phyloP scores from a whole-genome alignment of 169 alveolate species.

The Cryptosporidium andersoni region DNA sequence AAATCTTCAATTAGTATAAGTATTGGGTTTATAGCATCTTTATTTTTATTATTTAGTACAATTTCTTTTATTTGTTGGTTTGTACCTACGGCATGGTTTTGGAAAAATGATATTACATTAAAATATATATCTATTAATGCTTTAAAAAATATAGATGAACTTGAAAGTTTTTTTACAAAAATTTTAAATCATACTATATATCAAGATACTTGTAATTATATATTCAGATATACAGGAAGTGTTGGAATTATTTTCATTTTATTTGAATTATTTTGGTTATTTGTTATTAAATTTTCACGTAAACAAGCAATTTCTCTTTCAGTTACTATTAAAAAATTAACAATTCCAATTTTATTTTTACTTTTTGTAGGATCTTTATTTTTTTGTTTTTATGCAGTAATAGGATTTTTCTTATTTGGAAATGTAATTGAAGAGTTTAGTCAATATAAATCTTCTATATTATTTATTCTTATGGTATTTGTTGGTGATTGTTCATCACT shows the following conservation, averaged over 20 bases:
- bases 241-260: conserved; percentile 17
- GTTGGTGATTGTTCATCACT: conserved; percentile 12
- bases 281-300: conserved; percentile 24
- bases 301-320: conserved; percentile 66
- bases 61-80: conserved; percentile 9
- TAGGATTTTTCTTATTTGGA: conserved; percentile 43
- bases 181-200: conserved; percentile 8
- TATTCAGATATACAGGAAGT: conserved; percentile 39
- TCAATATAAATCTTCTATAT: conserved; percentile 1
- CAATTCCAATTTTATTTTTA: conserved; percentile 29
- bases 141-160: neutral
- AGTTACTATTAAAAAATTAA: conserved; percentile 46
- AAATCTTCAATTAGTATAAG: conserved; percentile 35
- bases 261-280: conserved; percentile 61
- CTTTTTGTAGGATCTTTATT: conserved; percentile 3
- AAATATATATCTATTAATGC: neutral
- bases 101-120: conserved; percentile 19
- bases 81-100: conserved; percentile 41
- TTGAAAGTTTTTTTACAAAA: conserved; percentile 6
- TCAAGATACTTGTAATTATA: neutral
- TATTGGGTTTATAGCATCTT: conserved; percentile 32
- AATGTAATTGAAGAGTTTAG: conserved; percentile 6
- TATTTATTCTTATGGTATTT: conserved; percentile 22
- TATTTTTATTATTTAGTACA: conserved; percentile 11
- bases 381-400: conserved; percentile 13